Percentiles rank a stretch among this genome's conserved stretches.
These are phyloP conservation scores for Lachnellula cervina DNA, from an alignment of 2,329 filamentous ascomycete species.

Conservation along the genomic window DNA sequence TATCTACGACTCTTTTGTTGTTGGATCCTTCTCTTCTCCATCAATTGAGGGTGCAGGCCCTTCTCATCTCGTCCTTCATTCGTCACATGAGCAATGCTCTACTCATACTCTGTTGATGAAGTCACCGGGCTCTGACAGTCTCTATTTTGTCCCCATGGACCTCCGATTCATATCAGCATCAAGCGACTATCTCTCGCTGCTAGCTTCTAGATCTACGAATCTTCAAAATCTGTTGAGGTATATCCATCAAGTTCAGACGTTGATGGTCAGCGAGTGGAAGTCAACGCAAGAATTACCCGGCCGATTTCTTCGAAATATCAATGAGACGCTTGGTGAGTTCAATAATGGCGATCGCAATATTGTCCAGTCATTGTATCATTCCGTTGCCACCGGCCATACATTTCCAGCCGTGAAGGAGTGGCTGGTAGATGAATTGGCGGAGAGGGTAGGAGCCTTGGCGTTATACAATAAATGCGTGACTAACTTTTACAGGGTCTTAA, in stretches of 20 bases:
- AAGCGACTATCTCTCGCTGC: slow-evolving; percentile 73
- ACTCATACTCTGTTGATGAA: slow-evolving; percentile 68
- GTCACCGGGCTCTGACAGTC: slow-evolving; percentile 36
- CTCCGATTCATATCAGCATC: slow-evolving; percentile 76
- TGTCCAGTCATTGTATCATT: slow-evolving; percentile 74
- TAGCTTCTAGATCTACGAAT: slow-evolving; percentile 82
- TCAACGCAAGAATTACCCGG: slow-evolving; percentile 73
- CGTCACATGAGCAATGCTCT: slow-evolving; percentile 68
- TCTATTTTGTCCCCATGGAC: slow-evolving; percentile 71
- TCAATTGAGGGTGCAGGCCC: slow-evolving; percentile 28
- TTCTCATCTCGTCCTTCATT: slow-evolving; percentile 48
- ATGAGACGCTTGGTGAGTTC: slow-evolving; percentile 67
- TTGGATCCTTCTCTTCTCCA: slow-evolving; percentile 57
- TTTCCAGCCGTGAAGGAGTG: slow-evolving; percentile 75
- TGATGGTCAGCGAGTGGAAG: slow-evolving; percentile 79
- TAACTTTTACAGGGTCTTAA: slow-evolving; percentile 66
- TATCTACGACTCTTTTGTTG: slow-evolving; percentile 80
- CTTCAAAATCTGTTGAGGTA: slow-evolving; percentile 85
- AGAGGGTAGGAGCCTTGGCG: slow-evolving; percentile 53
- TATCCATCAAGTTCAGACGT: slow-evolving; percentile 71
- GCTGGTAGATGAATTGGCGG: slow-evolving; percentile 76
- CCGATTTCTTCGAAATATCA: slow-evolving; percentile 72
- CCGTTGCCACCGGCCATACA: slow-evolving; percentile 78
- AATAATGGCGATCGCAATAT: slow-evolving; percentile 54
- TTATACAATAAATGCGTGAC: neutral